Base-by-base conservation (phyloP, 1,284 basidiomycete genomes). In the Mixia osmundae region DNA sequence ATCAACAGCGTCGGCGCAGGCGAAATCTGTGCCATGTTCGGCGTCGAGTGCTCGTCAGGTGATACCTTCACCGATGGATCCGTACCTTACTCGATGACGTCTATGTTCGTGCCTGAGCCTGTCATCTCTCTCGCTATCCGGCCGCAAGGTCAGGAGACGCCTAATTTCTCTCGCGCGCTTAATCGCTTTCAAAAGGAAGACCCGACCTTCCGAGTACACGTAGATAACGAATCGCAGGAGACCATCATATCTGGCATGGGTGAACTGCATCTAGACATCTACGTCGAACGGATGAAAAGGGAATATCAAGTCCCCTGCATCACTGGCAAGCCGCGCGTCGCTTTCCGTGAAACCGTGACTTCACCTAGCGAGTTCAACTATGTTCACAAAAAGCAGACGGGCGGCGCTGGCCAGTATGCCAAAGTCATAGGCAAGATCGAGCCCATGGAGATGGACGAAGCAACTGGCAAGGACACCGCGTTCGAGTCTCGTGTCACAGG, bases 181-280 rank as follows among this genome's bases (percentile, higher is more conserved):
- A 89, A 91, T 55, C 74, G 89, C 25, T 99, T 99, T 73, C 78
- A 91, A 59, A 91, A 89, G 60, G 91, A 99, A 56, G 91, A 97
- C 57, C 91, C 91, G 1, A 99, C 91, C 0, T 99, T 99, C 73
- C 72, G 76, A 37, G 89, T 97, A 1, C 89, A 95, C 56, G 69
- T 97, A 40, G 91, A 99, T 58, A 58, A 65, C 24, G 85, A 94
- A 54, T 82, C 76, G 50, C 80, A 87, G 59, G 91, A 97, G 76
- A 97, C 91, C n/a, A 99, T 99, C 57, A 95, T 99, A 45, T 89
- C 82, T 23, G 91, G 91, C 14, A 99, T 97, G 91, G 91, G 89
- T 21, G 91, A 99, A 59, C 69, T 99, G 8, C 91, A 99, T 55
- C 69, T 99, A 19, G 91, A 99, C 54, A 94, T 99, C 52, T 97